Conservation (phyloP, 2,329 filamentous ascomycete species). For the Penicillium janthinellum region DNA sequence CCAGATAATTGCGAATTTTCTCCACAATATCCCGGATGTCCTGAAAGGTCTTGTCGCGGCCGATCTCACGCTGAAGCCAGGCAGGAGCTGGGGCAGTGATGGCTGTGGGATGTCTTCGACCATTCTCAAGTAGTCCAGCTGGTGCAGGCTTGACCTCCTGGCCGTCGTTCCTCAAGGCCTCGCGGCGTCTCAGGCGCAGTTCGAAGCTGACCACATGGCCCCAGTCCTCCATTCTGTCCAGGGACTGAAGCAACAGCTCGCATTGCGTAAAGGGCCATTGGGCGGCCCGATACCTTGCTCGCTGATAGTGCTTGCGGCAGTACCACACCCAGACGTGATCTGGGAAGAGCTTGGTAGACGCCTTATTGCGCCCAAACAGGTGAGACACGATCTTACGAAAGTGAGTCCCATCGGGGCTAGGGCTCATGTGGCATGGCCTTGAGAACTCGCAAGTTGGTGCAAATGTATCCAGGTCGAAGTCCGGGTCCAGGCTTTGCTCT, state of each 20-base stretch:
- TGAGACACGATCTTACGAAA: slow-evolving; percentile 77
- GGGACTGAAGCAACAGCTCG: slow-evolving; percentile 63
- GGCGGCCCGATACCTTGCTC: slow-evolving; percentile 66
- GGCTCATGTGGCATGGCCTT: slow-evolving; percentile 16
- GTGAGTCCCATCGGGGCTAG: slow-evolving; percentile 43
- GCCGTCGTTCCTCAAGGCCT: slow-evolving; percentile 56
- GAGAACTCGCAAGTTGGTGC: slow-evolving; percentile 19
- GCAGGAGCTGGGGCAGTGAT: slow-evolving; percentile 34
- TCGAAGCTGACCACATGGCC: slow-evolving; percentile 62
- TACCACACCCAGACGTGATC: slow-evolving; percentile 68
- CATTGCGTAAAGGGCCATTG: slow-evolving; percentile 64
- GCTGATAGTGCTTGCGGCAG: slow-evolving; percentile 83
- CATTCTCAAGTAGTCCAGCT: background rate
- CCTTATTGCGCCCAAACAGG: slow-evolving; percentile 81
- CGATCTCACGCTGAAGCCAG: slow-evolving; percentile 34
- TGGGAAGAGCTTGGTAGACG: slow-evolving; percentile 71
- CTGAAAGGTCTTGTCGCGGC: slow-evolving; percentile 31
- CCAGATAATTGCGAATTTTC: slow-evolving; percentile 27
- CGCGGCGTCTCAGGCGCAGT: slow-evolving; percentile 40
- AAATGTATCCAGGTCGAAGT: slow-evolving; percentile 36
- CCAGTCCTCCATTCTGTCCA: slow-evolving; percentile 66
- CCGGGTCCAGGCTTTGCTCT: background rate
- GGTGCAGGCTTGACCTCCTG: background rate
- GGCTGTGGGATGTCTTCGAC: slow-evolving; percentile 31
- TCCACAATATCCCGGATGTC: slow-evolving; percentile 34